These are phyloP conservation scores for Acacia melanoxylon DNA, from an alignment of 306 rosid species.

Conservation along the genomic window DNA sequence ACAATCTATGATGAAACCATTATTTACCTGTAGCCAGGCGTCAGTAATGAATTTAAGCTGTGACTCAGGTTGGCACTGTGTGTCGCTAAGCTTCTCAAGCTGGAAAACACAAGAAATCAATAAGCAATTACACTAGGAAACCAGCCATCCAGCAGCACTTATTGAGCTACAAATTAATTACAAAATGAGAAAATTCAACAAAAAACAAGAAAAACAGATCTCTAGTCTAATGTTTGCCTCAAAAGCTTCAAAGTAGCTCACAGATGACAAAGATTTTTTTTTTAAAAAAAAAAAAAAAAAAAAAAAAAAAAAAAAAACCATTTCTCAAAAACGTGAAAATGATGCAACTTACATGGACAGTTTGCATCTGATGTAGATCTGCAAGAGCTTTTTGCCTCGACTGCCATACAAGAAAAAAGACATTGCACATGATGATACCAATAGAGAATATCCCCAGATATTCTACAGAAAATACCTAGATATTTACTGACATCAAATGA, in stretches of 20 bases:
- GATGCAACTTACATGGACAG: slow-evolving; percentile 66
- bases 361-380: slow-evolving; percentile 91
- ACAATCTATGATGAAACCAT: not conserved
- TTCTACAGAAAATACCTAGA: not conserved
- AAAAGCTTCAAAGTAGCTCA: not conserved
- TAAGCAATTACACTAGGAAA: not conserved
- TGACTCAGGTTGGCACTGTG: slow-evolving; percentile 95
- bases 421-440: not conserved
- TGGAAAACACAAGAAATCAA: slow-evolving; percentile 32
- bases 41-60: slow-evolving; percentile 96
- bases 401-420: slow-evolving; percentile 47
- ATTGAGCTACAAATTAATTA: slow-evolving; percentile 3
- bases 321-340: not conserved
- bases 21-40: slow-evolving; percentile 93
- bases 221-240: not conserved
- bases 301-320: not conserved
- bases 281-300: not conserved
- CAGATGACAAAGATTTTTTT: not conserved
- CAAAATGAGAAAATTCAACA: slow-evolving; percentile 1
- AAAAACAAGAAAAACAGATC: not conserved
- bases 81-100: slow-evolving; percentile 92
- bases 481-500: not conserved
- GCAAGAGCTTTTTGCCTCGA: slow-evolving; percentile 94
- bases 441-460: not conserved
- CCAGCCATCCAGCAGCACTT: slow-evolving; percentile 10